A percentile compares a stretch with the other conserved stretches of the same genome.
Evolutionary conservation across 805 yeast genomes (phyloP).

Genomic region (Kazachstania psychrophila): DNA sequence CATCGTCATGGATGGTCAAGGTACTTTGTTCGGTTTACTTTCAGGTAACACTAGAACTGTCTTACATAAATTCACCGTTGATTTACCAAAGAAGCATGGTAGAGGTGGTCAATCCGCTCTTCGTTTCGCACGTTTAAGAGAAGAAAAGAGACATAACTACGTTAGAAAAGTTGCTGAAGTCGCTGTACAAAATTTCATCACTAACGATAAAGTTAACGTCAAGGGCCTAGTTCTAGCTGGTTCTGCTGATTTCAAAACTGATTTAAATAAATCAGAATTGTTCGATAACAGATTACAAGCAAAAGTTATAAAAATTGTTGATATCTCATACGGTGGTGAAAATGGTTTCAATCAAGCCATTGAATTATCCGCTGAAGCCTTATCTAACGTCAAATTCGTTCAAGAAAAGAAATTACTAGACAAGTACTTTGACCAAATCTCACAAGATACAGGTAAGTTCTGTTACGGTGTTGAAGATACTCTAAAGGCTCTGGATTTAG

Average conservation of each 20-base stretch:
- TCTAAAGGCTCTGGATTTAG: constrained; percentile 88
- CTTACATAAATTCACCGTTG: constrained; percentile 91
- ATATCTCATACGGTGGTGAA: constrained; percentile 98
- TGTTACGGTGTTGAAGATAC: constrained; percentile 98
- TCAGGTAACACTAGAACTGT: constrained; percentile 97
- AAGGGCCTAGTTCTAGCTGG: constrained; percentile 96
- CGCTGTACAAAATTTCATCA: constrained; percentile 93
- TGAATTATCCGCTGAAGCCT: constrained; percentile 92
- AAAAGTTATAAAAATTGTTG: constrained; percentile 86
- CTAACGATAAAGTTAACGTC: constrained; percentile 89
- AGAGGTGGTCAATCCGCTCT: constrained; percentile 99
- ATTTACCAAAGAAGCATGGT: constrained; percentile 98
- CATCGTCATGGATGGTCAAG: constrained; percentile 99
- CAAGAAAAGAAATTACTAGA: constrained; percentile 95
- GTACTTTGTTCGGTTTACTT: constrained; percentile 88
- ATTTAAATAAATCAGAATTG: constrained; percentile 83
- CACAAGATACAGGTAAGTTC: constrained; percentile 94
- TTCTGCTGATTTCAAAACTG: constrained; percentile 97
- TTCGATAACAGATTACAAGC: constrained; percentile 84
- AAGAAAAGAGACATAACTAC: constrained; percentile 97
- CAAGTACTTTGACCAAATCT: constrained; percentile 90
- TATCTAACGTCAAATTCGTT: constrained; percentile 93
- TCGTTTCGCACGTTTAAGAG: constrained; percentile 98
- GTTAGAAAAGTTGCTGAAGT: constrained; percentile 97
- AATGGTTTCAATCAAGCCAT: constrained; percentile 99